Conservation (phyloP, 345 rosid genomes). For the Iberis pinnata region DNA sequence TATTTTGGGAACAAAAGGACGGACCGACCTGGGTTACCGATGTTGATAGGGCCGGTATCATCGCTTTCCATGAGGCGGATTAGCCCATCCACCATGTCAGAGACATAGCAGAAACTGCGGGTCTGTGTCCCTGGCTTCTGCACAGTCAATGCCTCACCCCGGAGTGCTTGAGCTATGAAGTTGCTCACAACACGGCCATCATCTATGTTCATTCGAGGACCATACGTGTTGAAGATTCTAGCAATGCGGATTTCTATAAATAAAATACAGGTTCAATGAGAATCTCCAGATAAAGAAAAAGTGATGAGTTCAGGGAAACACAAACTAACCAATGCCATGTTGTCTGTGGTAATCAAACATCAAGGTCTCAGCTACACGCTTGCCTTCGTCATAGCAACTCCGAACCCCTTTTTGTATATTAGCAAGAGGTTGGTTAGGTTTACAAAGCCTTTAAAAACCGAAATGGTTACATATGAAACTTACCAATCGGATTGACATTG, state of each 20-base stretch:
- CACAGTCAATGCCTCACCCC: constrained; percentile 65
- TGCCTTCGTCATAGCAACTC: constrained; percentile 97
- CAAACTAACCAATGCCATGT: constrained; percentile 70
- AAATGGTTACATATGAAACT: constrained; percentile 12
- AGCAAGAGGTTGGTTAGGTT: not conserved
- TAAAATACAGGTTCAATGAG: not conserved
- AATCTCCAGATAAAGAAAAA: not conserved
- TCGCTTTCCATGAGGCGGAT: constrained; percentile 91
- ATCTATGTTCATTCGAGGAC: constrained; percentile 18
- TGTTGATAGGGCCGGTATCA: constrained; percentile 89
- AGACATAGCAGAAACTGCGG: constrained; percentile 95
- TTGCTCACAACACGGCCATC: not conserved
- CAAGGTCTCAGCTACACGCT: constrained; percentile 94
- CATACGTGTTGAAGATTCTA: constrained; percentile 94
- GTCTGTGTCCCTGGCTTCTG: constrained; percentile 95
- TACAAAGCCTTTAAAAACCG: not conserved
- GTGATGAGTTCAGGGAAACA: not conserved
- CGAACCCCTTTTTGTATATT: constrained; percentile 49
- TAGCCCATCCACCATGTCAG: constrained; percentile 99
- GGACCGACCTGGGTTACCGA: constrained; percentile 95
- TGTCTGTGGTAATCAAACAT: constrained; percentile 99
- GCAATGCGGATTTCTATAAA: constrained; percentile 81
- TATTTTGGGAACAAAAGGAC: not conserved
- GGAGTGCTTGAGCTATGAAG: not conserved
- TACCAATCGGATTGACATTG: constrained; percentile 92